Evolutionary conservation across 2,329 filamentous ascomycete genomes (phyloP).

Genomic region (Xylariaceae sp.): DNA sequence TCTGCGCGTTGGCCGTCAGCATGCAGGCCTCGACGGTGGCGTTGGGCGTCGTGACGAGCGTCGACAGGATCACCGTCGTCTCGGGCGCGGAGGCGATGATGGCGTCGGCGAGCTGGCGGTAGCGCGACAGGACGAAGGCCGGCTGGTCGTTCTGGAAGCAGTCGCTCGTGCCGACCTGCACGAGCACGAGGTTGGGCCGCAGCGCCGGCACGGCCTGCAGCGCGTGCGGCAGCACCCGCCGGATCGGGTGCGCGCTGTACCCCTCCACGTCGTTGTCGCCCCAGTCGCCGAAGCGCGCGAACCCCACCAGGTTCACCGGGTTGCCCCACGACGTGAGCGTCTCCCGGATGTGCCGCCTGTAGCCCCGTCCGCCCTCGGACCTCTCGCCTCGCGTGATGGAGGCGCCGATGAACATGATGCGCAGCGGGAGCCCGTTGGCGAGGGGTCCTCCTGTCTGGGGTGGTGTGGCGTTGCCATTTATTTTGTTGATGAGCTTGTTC

Average conservation of each 20-base stretch:
- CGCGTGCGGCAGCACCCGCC: slow-evolving; percentile 20
- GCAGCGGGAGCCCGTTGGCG: slow-evolving; percentile 21
- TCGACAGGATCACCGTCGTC: slow-evolving; percentile 25
- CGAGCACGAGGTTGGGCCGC: slow-evolving; percentile 25
- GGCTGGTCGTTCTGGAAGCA: slow-evolving; percentile 25
- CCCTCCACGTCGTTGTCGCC: slow-evolving; percentile 27
- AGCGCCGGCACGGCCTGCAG: slow-evolving; percentile 21
- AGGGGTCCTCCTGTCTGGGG: slow-evolving; percentile 2
- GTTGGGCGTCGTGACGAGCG: slow-evolving; percentile 22
- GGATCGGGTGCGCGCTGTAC: slow-evolving; percentile 21
- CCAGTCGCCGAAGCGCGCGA: slow-evolving; percentile 27
- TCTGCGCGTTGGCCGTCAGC: slow-evolving; percentile 22
- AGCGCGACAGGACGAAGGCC: slow-evolving; percentile 16
- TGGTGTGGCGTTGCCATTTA: background rate
- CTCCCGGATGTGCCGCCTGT: slow-evolving; percentile 25
- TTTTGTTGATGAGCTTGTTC: background rate
- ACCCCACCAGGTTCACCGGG: slow-evolving; percentile 26
- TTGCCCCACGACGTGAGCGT: slow-evolving; percentile 22
- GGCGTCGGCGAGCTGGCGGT: slow-evolving; percentile 20
- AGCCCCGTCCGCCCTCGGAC: slow-evolving; percentile 23
- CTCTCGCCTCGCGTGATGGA: slow-evolving; percentile 23
- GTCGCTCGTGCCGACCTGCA: slow-evolving; percentile 27
- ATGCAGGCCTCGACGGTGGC: slow-evolving; percentile 22
- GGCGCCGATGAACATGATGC: slow-evolving; percentile 25
- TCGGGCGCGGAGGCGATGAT: slow-evolving; percentile 20